Base-by-base conservation (phyloP, 1,139 yeast species). In the Fermentozyma sake region DNA sequence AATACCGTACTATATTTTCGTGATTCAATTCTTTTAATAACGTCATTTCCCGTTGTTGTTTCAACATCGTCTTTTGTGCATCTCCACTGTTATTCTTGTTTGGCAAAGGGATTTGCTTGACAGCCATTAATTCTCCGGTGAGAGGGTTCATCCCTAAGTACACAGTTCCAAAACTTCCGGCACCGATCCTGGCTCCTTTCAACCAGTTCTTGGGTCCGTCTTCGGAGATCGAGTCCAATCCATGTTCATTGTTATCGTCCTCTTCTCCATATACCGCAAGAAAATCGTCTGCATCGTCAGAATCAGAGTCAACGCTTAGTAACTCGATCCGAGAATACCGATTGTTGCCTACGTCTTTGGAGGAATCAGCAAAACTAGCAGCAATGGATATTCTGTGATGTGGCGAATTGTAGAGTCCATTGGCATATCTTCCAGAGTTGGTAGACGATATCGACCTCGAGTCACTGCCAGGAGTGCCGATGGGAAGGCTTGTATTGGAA, bases 111-210 rank as follows among this genome's bases (percentile, higher is more conserved):
- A 91, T 96, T 51, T 89, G 96, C 47, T 91, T 91, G 9, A 91
- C 96, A 0, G 97, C 98, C 95, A 91, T 86, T 30, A 91, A 64
- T 48, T 87, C 97, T 23, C 98, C 98, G 0, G 95, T 87, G 23
- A 80, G 61, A 1, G 95, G 84, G 49, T 87, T 86, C 80, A 91
- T 79, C 1, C 96, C 98, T 23, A 91, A 64, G 40, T 82, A 89
- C 2, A 91, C 98, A 3, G 86, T 79, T 18, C 97, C 98, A 62
- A 87, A 91, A 39, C 94, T 81, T 3, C 98, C 98, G 3, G 94
- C 79, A 0, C 98, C 98, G 40, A 91, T 86, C 23, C 89, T 65
- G 0, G 95, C 85, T 15, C 98, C 98, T 46, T 82, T 82, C 27
- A 87, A 68, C 97, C 97, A 91, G 25, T 81, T 72, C n/a, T 76